Conservation (phyloP, 2,329 filamentous ascomycete species). For the Diaporthe citriasiana region DNA sequence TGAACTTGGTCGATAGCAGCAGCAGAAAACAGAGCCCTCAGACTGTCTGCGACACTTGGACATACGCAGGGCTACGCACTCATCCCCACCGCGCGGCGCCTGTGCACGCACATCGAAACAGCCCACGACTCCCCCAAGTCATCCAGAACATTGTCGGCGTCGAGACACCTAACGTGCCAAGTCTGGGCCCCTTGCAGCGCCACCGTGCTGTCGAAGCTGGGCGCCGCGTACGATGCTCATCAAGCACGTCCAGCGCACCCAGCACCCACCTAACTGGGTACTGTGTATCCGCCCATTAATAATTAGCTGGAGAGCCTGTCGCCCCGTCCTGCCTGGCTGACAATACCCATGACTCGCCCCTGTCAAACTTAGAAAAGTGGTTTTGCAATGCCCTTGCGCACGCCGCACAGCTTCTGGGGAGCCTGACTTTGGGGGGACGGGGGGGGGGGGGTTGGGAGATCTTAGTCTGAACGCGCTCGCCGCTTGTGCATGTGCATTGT, state of each 20-base stretch:
- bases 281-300: not conserved
- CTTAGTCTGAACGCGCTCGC: not conserved
- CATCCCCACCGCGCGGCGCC: not conserved
- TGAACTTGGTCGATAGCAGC: not conserved
- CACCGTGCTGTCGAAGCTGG: slow-evolving; percentile 14
- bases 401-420: not conserved
- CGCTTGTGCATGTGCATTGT: not conserved
- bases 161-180: slow-evolving; percentile 24
- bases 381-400: slow-evolving; percentile 14
- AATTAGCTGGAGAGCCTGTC: not conserved
- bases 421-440: not conserved
- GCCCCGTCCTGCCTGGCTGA: not conserved
- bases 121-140: not conserved
- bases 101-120: slow-evolving; percentile 4
- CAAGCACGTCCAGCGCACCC: not conserved
- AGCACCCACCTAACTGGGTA: not conserved
- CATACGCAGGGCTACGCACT: not conserved
- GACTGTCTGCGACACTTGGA: not conserved
- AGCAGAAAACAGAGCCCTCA: not conserved
- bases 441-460: not conserved
- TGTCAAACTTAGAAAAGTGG: slow-evolving; percentile 35
- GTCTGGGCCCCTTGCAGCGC: slow-evolving; percentile 19
- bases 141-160: slow-evolving; percentile 6
- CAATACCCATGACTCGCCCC: slow-evolving; percentile 25
- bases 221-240: slow-evolving; percentile 1